Base-by-base conservation (phyloP, 768 basidiomycete genomes). In the Mycena vulgaris region DNA sequence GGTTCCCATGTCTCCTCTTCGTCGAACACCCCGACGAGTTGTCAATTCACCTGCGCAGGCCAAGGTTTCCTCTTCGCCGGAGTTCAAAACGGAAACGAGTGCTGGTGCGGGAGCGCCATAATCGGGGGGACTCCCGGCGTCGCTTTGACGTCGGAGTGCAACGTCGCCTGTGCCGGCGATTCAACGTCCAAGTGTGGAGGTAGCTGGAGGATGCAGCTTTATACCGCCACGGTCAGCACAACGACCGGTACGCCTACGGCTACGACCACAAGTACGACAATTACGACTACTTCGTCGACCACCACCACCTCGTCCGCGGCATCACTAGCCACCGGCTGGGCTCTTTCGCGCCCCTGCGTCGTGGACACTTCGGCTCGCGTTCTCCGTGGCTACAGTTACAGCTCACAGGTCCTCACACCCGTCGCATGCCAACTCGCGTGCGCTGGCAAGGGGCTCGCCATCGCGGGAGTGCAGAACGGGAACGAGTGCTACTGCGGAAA, bases 31-130 rank as follows among this genome's bases (percentile, higher is more conserved):
- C 71, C 71, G 48, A 72, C 73, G 25, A 51, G 37, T 0, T 83
- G 83, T 66, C 69, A 78, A 47, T 39, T 75, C 42, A 75, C 73
- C 19, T 84, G 83, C 72, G 60, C 71, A 1, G 39, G 66, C 11
- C 25, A 48, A 27, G 47, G 47, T 1, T 48, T 48, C 25, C 60
- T 69, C 9, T 67, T 78, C 47, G 82, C 81, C 31, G 82, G 80
- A 30, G 49, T 80, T 42, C 78, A 82, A 72, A 80, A 75, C 71
- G 71, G 76, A 57, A 55, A 63, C 33, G 78, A 82, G 66, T 81
- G 81, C 71, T 80, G 77, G 74, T 82, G 81, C 72, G 57, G 16
- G 14, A 68, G 52, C 30, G 2, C 67, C 11, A 9, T 58, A 2
- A 1, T 37, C 13, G 45, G 52, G 2, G 57, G 53, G 4, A 33